Evolutionary conservation across 2,329 filamentous ascomycete genomes (phyloP).

Genomic region (Colletotrichum sp.): DNA sequence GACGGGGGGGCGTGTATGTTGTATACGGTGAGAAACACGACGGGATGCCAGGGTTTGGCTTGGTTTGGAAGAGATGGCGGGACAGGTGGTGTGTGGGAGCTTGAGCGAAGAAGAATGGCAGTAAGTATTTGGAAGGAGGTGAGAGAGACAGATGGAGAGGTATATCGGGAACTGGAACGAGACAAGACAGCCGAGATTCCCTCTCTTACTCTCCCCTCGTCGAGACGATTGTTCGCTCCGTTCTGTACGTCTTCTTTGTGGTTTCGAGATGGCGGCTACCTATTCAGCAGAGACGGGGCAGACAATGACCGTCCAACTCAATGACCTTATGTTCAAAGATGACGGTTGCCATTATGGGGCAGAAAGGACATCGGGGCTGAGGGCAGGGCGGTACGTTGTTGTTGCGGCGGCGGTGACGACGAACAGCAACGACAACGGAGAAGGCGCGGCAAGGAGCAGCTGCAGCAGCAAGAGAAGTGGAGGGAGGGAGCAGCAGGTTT

Average conservation of each 20-base stretch:
- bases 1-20: not conserved
- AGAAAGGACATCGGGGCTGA: conserved; percentile 4
- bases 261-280: not conserved
- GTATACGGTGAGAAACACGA: conserved; percentile 15
- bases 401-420: not conserved
- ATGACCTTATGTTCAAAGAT: conserved; percentile 24
- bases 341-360: conserved; percentile 18
- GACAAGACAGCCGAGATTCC: conserved; percentile 2
- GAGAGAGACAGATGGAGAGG: conserved; percentile 3
- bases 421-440: not conserved
- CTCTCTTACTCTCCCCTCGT: not conserved
- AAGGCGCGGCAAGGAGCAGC: not conserved
- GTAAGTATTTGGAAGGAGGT: not conserved
- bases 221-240: conserved; percentile 7
- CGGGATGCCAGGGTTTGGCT: conserved; percentile 1
- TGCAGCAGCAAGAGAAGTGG: not conserved
- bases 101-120: conserved; percentile 1
- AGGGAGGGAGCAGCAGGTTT: conserved; percentile 1
- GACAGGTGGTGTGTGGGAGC: not conserved
- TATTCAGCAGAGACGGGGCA: conserved; percentile 6
- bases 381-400: conserved; percentile 8
- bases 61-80: not conserved
- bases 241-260: conserved; percentile 8
- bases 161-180: conserved; percentile 9
- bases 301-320: conserved; percentile 24